Evolutionary conservation across 345 rosid species (phyloP), one percentile per base, ranked within the genome.

Genomic region (Noccaea bulbosa): DNA sequence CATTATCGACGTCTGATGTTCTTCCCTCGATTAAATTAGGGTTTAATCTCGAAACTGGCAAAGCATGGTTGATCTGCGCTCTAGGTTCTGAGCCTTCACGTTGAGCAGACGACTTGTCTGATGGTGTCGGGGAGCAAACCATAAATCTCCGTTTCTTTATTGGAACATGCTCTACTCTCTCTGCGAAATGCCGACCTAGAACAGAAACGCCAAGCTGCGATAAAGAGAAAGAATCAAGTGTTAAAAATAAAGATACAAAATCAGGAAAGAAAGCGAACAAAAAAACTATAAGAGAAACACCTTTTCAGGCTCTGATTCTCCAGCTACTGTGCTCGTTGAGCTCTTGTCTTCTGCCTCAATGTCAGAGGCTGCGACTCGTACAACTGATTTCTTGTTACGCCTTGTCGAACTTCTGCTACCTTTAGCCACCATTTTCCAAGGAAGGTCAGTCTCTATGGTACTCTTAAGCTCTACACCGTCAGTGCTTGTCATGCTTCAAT

Each of bases 141-240:
- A 67, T 60, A 69, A 71, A 62, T 76, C 84, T 77, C 38, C 86
- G 69, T 67, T 87, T 87, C 78, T 87, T 85, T 12, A 81, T 68
- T 2, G 89, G 92, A 33, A 83, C 82, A 40, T 78, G 73, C 68
- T 76, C 84, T 59, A 67, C 62, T 69, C 74, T 79, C 67, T 76
- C 86, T 39, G 80, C 71, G 38, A 84, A 83, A 60, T 78, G 83
- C 16, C 75, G 76, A 12, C 86, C 85, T 59, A 78, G 77, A 72
- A 80, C 81, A 68, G 79, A 83, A 67, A 85, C 84, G 27, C 85
- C 89, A 70, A 74, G 72, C 88, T 84, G 87, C 74, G 38, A 79
- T 11, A 33, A 10, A 30, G 64, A 11, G 20, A 53, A 8, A 32
- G 12, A n/a, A 38, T 63, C 69, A 67, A 40, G 6, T 12, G 12